Conservation (phyloP, 805 yeast genomes). For the Starmerella geochares region DNA sequence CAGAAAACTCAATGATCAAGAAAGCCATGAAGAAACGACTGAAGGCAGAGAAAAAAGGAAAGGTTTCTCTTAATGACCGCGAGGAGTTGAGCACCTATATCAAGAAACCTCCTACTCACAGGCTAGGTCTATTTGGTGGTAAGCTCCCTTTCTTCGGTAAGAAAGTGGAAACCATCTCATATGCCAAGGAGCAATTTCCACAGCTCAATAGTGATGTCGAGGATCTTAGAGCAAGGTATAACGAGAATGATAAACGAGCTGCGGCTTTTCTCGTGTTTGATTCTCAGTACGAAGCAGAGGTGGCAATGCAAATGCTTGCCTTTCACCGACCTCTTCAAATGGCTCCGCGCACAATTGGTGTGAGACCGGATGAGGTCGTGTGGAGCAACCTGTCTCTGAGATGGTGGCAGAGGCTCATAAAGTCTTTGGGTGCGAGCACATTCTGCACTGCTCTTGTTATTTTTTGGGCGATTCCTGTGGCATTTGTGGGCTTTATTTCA, state of each 20-base stretch:
- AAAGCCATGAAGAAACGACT: constrained; percentile 53
- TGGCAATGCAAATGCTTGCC: constrained; percentile 68
- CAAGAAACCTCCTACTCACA: constrained; percentile 72
- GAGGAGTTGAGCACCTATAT: constrained; percentile 41
- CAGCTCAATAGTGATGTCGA: constrained; percentile 59
- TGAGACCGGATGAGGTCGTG: constrained; percentile 69
- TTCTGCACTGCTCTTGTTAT: constrained; percentile 57
- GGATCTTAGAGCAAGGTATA: constrained; percentile 45
- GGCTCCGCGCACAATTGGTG: constrained; percentile 46
- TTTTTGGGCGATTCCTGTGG: constrained; percentile 95
- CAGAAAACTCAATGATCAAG: constrained; percentile 48
- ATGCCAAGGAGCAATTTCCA: constrained; percentile 55
- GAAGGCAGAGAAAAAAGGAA: constrained; percentile 60
- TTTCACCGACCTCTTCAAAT: constrained; percentile 37
- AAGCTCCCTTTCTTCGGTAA: constrained; percentile 47
- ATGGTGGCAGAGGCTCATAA: constrained; percentile 46
- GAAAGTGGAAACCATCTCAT: constrained; percentile 75
- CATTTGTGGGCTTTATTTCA: constrained; percentile 91
- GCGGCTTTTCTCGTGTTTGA: constrained; percentile 76
- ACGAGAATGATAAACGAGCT: constrained; percentile 56
- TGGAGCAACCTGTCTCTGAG: constrained; percentile 68
- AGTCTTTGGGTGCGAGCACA: constrained; percentile 48
- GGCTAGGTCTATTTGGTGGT: constrained; percentile 41
- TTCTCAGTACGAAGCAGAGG: constrained; percentile 76
- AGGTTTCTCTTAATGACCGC: constrained; percentile 23